Evolutionary conservation across 805 yeast species (phyloP), one percentile per base, ranked within the genome.

Genomic region (Nakazawaea ishiwadae): DNA sequence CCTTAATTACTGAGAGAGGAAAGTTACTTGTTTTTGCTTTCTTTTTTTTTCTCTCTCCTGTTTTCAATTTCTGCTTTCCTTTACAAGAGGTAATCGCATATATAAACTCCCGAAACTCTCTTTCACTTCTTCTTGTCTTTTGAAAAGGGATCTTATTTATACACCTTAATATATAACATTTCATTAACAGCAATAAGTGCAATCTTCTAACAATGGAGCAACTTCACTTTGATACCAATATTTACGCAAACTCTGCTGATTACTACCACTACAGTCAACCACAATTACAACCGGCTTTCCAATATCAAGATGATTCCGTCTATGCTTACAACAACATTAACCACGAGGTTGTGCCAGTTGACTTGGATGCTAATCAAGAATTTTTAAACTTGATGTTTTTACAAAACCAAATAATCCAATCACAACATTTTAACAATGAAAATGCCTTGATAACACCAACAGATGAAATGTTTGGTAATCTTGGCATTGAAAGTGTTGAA

Each of bases 401-500:
- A 4, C 44, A 40, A 31, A 40, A 40, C 26, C 44, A 35, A 11
- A 18, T 30, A 10, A 21, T 34, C 6, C 44, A 40, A 40, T 5
- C 17, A 3, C 39, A 35, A 18, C 34, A 33, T 8, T n/a, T 32
- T 19, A 23, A n/a, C 11, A 20, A 5, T 9, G 37, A 40, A 4
- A 4, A 16, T 15, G 39, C 10, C 23, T 15, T 40, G 17, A 20
- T 28, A 12, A 39, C 42, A 12, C 42, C 42, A 15, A 39, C 42
- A 6, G 42, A 32, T 5, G 42, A 39, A 15, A 29, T 30, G 21
- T 37, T 37, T 28, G 14, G 14, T 8, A 31, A 26, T 15, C 20
- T 23, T n/a, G 12, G 7, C 7, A 14, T 12, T 32, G 7, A 23
- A 5, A 15, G 12, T 27, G 23, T 11, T 27, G 36, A 32, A 32